These are phyloP conservation scores for Salix suchowensis DNA, from an alignment of 345 rosid genomes.

Conservation along the genomic window DNA sequence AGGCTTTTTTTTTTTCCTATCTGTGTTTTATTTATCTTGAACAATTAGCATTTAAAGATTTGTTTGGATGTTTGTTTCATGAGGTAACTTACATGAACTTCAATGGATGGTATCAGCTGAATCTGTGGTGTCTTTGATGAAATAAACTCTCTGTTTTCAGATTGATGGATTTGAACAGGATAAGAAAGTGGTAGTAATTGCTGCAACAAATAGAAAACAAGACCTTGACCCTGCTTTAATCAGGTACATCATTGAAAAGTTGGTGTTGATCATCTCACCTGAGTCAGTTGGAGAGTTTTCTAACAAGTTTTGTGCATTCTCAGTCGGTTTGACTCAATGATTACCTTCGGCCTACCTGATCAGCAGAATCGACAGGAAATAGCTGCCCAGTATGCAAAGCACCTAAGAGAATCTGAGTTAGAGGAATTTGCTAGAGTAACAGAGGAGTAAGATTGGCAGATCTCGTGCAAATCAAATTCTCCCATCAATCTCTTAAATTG, in stretches of 20 bases:
- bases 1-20: neutral
- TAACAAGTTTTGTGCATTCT: conserved; percentile 3
- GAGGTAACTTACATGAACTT: neutral
- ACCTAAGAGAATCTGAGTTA: conserved; percentile 57
- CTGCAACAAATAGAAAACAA: conserved; percentile 93
- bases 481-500: neutral
- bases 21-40: neutral
- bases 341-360: conserved; percentile 73
- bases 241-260: conserved; percentile 39
- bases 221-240: conserved; percentile 93
- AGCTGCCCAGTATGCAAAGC: conserved; percentile 81
- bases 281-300: neutral
- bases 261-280: neutral
- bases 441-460: conserved; percentile 40
- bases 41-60: neutral
- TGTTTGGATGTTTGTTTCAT: neutral
- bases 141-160: conserved; percentile 33
- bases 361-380: conserved; percentile 60
- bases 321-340: conserved; percentile 94
- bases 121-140: conserved; percentile 2
- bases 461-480: neutral
- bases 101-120: neutral
- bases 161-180: conserved; percentile 97
- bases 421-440: conserved; percentile 62
- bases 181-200: conserved; percentile 79